Evolutionary conservation across 306 rosid genomes (phyloP), one percentile per base, ranked within the genome.

Genomic region (Quercus gilva): DNA sequence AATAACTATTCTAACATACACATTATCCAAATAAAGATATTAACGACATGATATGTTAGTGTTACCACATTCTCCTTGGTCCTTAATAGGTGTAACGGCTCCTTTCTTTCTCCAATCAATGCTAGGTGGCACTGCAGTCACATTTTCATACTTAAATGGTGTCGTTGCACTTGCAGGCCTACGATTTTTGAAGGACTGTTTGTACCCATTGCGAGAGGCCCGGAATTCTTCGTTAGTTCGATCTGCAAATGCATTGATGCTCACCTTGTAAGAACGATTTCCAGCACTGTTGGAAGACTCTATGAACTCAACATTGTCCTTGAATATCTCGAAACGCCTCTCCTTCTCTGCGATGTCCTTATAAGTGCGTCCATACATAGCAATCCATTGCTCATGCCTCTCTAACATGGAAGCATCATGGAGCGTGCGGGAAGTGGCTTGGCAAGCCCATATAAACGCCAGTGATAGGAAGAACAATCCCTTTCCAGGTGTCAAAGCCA

Each of bases 91-190:
- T 21, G 88, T 81, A 7, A 85, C 91, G 13, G 80, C 90, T 73
- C 90, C 86, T 60, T 56, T 6, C 4, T 71, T 7, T 68, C 84
- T 85, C 90, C 90, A 85, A 10, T 88, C 88, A 13, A 82, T 4
- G 18, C 55, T 77, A 1, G 76, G 1, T 23, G 88, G 90, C 8
- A 80, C 2, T 21, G n/a, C 65, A 11, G 56, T 61, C 29, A 31
- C 2, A 19, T 41, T 75, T 18, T 71, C 76, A 31, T 79, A 85
- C 31, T 55, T 78, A 26, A 76, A 85, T 59, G 65, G 65, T 2
- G 68, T 56, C 5, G 70, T 13, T 33, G 61, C 33, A 12, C 72
- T 11, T 31, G 76, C 45, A 41, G 45, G 23, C 8, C 45, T 1
- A 37, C 61, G 45, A 31, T 0, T 13, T 2, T 18, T n/a, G 7